Evolutionary conservation across 352 stramenopile genomes (phyloP), one percentile per base, ranked within the genome.

Genomic region (Elongisporangium undulatum): DNA sequence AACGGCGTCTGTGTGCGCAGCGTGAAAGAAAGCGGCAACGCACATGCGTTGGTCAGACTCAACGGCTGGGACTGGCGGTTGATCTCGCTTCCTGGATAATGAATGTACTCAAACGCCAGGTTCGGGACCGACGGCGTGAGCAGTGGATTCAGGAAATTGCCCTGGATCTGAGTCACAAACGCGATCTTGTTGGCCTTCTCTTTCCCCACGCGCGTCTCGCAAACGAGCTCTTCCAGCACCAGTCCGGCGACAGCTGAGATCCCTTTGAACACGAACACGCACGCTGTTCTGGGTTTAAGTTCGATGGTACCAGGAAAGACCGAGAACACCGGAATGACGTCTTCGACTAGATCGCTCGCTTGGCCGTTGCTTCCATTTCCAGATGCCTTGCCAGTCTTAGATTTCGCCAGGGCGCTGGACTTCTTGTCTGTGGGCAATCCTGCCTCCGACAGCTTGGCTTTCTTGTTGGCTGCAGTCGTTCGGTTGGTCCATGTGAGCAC

Each of bases 401-500:
- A 17, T 45, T 45, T 45, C 34, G 34, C 13, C 34, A 45, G 4
- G 34, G 34, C 34, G 34, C 34, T 45, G 7, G 34, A 17, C 12
- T 45, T 45, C 12, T 45, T 45, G 9, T 45, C 34, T 45, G 34
- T 45, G 34, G 34, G 34, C 4, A 45, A 45, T 17, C 34, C 34
- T 4, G 10, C 12, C 34, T 45, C 34, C 5, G 56, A 12, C 13
- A 59, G 59, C n/a, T 52, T 64, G 1, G 61, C 51, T 53, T 69
- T 67, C 48, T 72, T 75, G 3, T 58, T 56, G 55, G 55, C 12
- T 26, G 39, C 58, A 1, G 41, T 59, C 9, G 55, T 49, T 53
- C 83, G 77, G 63, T 98, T 98, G 22, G 94, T 72, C 95, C 95
- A 98, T 20, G 85, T 94, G 29, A 98, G 71, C 5, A 90, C 66